Base-by-base conservation (phyloP, 2,329 filamentous ascomycete species). In the Sarocladium oryzae region DNA sequence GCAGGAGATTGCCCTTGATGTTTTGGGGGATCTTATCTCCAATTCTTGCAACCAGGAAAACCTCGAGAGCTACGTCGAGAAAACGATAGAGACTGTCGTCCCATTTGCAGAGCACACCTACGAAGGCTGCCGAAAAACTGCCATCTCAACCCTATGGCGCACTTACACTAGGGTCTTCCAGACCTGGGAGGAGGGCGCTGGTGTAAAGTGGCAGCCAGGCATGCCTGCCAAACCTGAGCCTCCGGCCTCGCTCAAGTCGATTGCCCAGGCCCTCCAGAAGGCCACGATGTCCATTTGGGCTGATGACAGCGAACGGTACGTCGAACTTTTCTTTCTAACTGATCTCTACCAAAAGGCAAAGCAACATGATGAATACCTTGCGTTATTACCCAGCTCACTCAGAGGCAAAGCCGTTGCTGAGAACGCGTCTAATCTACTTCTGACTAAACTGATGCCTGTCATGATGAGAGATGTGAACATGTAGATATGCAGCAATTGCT, bases 301-400 rank as follows among this genome's bases (percentile, higher is more conserved):
- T 56, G 89, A 95, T 60, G 93, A 99, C 70, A 82, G 84, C 65
- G 93, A 99, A 70, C 84, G 90, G 91, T 96, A 86, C 66, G 92
- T 89, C 57, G 21, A 9, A 54, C 50, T 52, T 52, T 53, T 52
- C 49, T 56, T 58, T 49, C 64, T 15, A 18, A n/a, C n/a, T 15
- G 16, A 23, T 41, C 28, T 18, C 45, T 3, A 30, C 7, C 43
- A 15, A 48, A 15, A 20, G 28, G 16, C 4, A 20, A 26, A 18
- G 32, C 67, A 65, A 71, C 63, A 85, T 89, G 90, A 96, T 96
- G 90, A 96, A 72, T 77, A 81, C 76, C 71, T 75, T 82, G 84
- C 88, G 89, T 91, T 91, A 92, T 81, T 30, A 92, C 92, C 90
- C 91, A 96, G 91, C 91, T 96, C 92, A 96, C 91, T 96, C 89